These are phyloP conservation scores for Wickerhamiella galacta DNA, from an alignment of 805 yeast genomes.

Conservation along the genomic window DNA sequence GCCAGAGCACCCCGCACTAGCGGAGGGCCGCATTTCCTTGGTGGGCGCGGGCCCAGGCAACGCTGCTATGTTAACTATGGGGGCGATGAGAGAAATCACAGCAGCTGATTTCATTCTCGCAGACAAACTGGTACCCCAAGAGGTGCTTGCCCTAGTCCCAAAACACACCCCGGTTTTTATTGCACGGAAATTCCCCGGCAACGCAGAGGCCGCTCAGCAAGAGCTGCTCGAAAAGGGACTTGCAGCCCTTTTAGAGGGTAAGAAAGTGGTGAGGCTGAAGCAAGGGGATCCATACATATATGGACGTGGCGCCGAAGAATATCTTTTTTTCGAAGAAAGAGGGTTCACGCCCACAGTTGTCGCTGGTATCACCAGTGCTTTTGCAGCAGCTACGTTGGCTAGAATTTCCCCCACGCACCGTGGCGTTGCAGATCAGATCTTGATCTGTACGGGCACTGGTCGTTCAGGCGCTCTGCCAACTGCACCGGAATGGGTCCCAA, in stretches of 20 bases:
- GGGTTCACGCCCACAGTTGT: conserved; percentile 61
- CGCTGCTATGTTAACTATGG: conserved; percentile 61
- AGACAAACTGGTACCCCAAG: conserved; percentile 83
- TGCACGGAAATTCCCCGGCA: conserved; percentile 91
- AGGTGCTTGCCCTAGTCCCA: conserved; percentile 73
- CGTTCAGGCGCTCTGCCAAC: conserved; percentile 67
- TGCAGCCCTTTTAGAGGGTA: conserved; percentile 43
- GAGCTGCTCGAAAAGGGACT: conserved; percentile 66
- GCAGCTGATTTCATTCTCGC: conserved; percentile 75
- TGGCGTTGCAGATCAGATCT: conserved; percentile 79
- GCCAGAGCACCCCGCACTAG: not conserved
- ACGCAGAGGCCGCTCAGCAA: conserved; percentile 84
- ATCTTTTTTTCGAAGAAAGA: conserved; percentile 41
- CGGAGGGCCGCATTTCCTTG: conserved; percentile 48
- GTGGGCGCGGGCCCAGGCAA: conserved; percentile 95
- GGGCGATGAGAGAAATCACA: conserved; percentile 66
- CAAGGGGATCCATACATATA: conserved; percentile 96
- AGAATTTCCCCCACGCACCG: conserved; percentile 84
- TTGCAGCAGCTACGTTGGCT: conserved; percentile 72
- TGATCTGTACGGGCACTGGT: conserved; percentile 90
- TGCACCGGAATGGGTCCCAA: conserved; percentile 52
- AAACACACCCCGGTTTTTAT: conserved; percentile 56
- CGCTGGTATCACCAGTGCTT: conserved; percentile 81
- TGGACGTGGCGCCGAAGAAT: conserved; percentile 95
- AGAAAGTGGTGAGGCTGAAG: conserved; percentile 71